phyloP scores from a whole-genome alignment of 345 rosid species.

The Nephelium lappaceum region DNA sequence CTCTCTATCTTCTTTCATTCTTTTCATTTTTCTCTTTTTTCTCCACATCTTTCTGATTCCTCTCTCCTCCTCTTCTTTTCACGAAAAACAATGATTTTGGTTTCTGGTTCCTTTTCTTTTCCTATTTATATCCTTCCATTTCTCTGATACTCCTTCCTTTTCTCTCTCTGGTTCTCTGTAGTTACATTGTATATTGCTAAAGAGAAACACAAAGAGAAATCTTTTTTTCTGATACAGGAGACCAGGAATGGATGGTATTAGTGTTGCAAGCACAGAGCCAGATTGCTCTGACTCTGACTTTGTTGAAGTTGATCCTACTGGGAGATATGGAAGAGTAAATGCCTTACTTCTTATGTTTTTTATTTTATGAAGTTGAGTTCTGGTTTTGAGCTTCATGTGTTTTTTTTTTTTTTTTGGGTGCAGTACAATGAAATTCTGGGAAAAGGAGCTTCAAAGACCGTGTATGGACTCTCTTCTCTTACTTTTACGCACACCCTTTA shows the following conservation, averaged over 20 bases:
- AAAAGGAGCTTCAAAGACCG: conserved; percentile 94
- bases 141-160: not conserved
- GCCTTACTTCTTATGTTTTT: not conserved
- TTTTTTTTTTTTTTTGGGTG: conserved; percentile 18
- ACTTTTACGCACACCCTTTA: not conserved
- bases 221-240: not conserved
- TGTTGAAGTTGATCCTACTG: conserved; percentile 96
- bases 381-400: conserved; percentile 13
- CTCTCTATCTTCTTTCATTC: not conserved
- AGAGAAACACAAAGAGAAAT: not conserved
- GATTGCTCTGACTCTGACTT: conserved; percentile 67
- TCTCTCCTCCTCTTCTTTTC: not conserved
- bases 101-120: not conserved
- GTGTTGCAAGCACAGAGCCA: conserved; percentile 30
- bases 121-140: conserved; percentile 7
- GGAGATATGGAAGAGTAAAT: conserved; percentile 96
- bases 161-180: conserved; percentile 1
- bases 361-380: conserved; percentile 12
- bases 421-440: conserved; percentile 97
- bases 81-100: not conserved
- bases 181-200: not conserved
- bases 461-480: conserved; percentile 53
- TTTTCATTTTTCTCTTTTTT: not conserved
- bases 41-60: not conserved
- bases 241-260: conserved; percentile 36